Conservation (phyloP, 2,329 filamentous ascomycete genomes). For the Paraconiothyrium sp. region DNA sequence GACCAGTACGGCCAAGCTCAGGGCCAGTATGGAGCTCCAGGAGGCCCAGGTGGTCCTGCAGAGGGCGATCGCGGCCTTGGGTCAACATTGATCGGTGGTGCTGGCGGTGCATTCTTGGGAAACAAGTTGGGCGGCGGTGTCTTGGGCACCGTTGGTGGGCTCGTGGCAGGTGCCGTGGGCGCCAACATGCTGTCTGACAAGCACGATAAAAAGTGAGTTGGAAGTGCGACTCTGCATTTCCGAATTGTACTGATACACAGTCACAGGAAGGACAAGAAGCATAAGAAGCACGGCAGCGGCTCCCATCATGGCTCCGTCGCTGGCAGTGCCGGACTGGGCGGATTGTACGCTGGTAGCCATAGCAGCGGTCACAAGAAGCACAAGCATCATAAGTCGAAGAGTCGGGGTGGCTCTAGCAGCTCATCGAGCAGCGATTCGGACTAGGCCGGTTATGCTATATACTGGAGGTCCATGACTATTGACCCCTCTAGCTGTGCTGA, state of each 20-base stretch:
- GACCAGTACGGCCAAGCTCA: constrained; percentile 54
- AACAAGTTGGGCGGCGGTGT: constrained; percentile 64
- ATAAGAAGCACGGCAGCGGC: constrained; percentile 44
- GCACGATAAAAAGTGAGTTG: constrained; percentile 47
- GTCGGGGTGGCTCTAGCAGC: constrained; percentile 43
- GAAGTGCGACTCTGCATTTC: not conserved
- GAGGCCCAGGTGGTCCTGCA: constrained; percentile 41
- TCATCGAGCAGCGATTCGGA: constrained; percentile 50
- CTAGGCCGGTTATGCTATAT: constrained; percentile 23
- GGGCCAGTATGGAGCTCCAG: constrained; percentile 35
- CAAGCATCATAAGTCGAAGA: constrained; percentile 43
- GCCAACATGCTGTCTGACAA: constrained; percentile 64
- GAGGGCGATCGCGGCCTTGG: constrained; percentile 67
- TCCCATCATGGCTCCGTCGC: constrained; percentile 38
- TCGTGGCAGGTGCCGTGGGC: constrained; percentile 64
- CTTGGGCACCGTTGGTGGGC: constrained; percentile 62
- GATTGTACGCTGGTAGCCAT: constrained; percentile 44
- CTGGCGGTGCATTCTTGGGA: constrained; percentile 64
- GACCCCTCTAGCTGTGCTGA: not conserved
- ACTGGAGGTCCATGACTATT: not conserved
- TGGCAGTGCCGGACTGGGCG: constrained; percentile 46
- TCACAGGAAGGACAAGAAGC: constrained; percentile 45
- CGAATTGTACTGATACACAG: constrained; percentile 16
- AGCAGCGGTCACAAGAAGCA: constrained; percentile 42
- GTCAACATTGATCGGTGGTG: constrained; percentile 63